Percentiles rank a stretch among this genome's conserved stretches.
Evolutionary conservation across 495 filamentous ascomycete genomes (phyloP).

Genomic region (Lophium mytilinum): DNA sequence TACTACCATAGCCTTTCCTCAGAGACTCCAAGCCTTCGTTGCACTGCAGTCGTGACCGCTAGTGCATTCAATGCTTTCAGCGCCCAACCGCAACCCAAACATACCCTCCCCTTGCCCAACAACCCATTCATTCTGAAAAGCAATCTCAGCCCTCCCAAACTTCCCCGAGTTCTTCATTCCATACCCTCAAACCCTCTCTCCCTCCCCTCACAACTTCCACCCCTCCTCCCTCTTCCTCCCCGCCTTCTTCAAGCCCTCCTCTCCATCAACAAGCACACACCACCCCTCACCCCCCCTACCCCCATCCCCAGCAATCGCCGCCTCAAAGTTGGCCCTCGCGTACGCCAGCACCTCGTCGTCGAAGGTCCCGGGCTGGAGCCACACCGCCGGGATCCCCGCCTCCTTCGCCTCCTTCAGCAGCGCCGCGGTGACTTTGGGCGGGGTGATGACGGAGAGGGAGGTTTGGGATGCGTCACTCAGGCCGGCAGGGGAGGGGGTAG

Average conservation of each 20-base stretch:
- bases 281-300: conserved; percentile 67
- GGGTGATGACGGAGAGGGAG: conserved; percentile 80
- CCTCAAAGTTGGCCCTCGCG: conserved; percentile 56
- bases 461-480: conserved; percentile 61
- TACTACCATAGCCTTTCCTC: too few species aligned
- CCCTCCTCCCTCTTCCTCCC: conserved; percentile 36
- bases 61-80: too few species aligned
- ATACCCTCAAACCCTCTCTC: neutral
- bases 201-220: neutral
- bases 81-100: too few species aligned
- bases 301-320: conserved; percentile 61
- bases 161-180: too few species aligned
- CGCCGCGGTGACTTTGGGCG: conserved; percentile 59
- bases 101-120: too few species aligned
- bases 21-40: too few species aligned
- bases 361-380: conserved; percentile 87
- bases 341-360: conserved; percentile 63
- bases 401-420: conserved; percentile 72
- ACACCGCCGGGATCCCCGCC: conserved; percentile 71
- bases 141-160: too few species aligned
- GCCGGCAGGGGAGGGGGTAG: conserved; percentile 54
- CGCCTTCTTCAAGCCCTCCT: conserved; percentile 55
- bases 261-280: conserved; percentile 89
- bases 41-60: too few species aligned
- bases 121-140: too few species aligned